phyloP scores from a whole-genome alignment of 257 asterid genomes.

The Jasminum sambac region DNA sequence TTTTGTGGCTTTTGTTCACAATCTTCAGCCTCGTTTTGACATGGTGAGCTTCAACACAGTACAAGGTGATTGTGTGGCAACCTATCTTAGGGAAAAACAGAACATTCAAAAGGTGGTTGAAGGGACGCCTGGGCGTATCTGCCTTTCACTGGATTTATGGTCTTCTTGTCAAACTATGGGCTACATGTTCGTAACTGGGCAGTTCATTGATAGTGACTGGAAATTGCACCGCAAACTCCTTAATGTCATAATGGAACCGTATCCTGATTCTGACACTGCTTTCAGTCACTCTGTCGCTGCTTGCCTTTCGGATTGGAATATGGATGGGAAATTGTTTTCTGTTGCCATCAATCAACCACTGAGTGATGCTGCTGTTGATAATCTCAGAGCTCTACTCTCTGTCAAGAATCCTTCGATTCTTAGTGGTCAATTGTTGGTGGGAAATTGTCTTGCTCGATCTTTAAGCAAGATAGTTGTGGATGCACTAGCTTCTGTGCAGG shows the following conservation, averaged over 20 bases:
- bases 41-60: constrained; percentile 92
- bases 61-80: constrained; percentile 95
- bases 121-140: constrained; percentile 80
- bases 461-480: constrained; percentile 69
- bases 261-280: constrained; percentile 82
- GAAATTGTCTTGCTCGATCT: constrained; percentile 79
- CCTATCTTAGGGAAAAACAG: constrained; percentile 79
- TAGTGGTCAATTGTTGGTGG: constrained; percentile 75
- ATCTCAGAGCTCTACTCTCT: constrained; percentile 74
- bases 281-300: constrained; percentile 89
- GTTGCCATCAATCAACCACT: constrained; percentile 69
- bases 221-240: constrained; percentile 85
- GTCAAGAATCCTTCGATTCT: constrained; percentile 84
- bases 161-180: constrained; percentile 63
- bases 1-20: constrained; percentile 79
- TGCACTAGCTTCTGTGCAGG: constrained; percentile 50
- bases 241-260: constrained; percentile 83
- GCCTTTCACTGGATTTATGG: constrained; percentile 85
- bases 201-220: constrained; percentile 88
- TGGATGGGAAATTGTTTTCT: constrained; percentile 85
- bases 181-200: constrained; percentile 76
- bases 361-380: constrained; percentile 58
- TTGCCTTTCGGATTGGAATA: constrained; percentile 87
- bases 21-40: constrained; percentile 89
- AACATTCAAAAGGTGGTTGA: constrained; percentile 73